phyloP scores from a whole-genome alignment of 2,329 filamentous ascomycete genomes.

The Colletotrichum siamense region DNA sequence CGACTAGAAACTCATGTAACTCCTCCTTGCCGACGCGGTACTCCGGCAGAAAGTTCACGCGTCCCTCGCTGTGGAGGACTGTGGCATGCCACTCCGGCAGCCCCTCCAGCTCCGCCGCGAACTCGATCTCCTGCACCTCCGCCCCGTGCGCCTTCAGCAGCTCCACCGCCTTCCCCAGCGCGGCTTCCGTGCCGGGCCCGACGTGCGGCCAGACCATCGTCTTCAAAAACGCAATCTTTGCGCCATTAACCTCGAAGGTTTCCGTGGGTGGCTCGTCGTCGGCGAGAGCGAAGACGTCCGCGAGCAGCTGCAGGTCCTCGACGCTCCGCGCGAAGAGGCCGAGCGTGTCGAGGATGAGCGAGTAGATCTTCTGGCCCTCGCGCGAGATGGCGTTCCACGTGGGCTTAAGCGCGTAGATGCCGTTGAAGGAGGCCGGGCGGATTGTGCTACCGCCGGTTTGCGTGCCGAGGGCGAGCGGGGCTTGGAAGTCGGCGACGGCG shows the following conservation, averaged over 20 bases:
- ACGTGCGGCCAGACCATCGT: constrained; percentile 58
- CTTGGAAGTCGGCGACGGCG: constrained; percentile 69
- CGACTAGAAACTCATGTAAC: constrained; percentile 49
- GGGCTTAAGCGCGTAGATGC: constrained; percentile 69
- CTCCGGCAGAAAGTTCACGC: constrained; percentile 58
- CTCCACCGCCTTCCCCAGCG: constrained; percentile 43
- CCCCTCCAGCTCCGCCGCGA: constrained; percentile 54
- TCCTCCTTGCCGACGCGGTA: constrained; percentile 53
- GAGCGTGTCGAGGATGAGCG: constrained; percentile 65
- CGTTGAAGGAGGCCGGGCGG: constrained; percentile 69
- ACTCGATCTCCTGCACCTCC: constrained; percentile 58
- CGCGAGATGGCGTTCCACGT: constrained; percentile 68
- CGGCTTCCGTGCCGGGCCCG: constrained; percentile 46
- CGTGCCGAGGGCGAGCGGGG: constrained; percentile 65
- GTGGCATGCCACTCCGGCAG: constrained; percentile 58
- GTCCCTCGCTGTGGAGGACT: constrained; percentile 57
- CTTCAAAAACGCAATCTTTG: constrained; percentile 59
- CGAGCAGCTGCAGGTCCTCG: constrained; percentile 62
- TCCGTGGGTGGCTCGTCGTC: constrained; percentile 49
- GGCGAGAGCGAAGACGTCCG: constrained; percentile 56
- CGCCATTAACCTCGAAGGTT: constrained; percentile 43
- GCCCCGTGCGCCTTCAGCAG: constrained; percentile 54
- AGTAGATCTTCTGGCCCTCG: constrained; percentile 66
- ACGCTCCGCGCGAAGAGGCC: constrained; percentile 65
- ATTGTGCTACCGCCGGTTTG: constrained; percentile 71